Base-by-base conservation (phyloP, 257 asterid species). In the Scutellaria baicalensis region DNA sequence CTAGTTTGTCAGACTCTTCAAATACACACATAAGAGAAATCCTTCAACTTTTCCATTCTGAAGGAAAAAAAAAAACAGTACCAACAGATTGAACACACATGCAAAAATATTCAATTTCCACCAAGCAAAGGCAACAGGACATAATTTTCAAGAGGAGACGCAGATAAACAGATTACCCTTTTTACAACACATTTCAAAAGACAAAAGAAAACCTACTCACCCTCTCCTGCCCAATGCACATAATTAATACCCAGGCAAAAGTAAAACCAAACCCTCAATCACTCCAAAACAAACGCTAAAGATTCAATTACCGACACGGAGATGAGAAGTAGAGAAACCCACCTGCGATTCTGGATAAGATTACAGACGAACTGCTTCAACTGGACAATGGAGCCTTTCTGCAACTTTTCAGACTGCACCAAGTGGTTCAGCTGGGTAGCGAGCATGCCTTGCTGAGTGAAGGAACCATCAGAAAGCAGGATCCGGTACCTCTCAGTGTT, bases 371-470 rank as follows among this genome's bases (percentile, higher is more conserved):
- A 94, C 79, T 85, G 84, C 49, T 23, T 71, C 84, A 94, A 63
- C 74, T 70, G 87, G 36, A 94, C 56, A 45, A 94, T 67, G 16
- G 96, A 86, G 0, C 99, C 97, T 55, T 81, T 86, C 80, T 75
- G 85, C 81, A 91, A 43, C 74, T 48, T 58, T 38, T 68, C 69
- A 8, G 89, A 70, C 6, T 78, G 78, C 17, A 94, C 91, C 78
- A 94, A 72, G 0, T 85, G 86, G 71, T 91, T 94, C 2, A 65
- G 83, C 82, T 91, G 97, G 56, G 92, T 88, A 27, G 86, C 93
- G 76, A 94, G 83, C 99, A 94, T 94, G 2, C 93, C 96, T 77
- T 91, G 95, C 84, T 85, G 92, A 18, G 72, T 3, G 63, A 73
- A 77, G 8, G 18, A 6, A 0, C 97, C 97, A 55, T 94, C 99